These are phyloP conservation scores for Theileria equi DNA, from an alignment of 169 alveolate species.

Conservation along the genomic window DNA sequence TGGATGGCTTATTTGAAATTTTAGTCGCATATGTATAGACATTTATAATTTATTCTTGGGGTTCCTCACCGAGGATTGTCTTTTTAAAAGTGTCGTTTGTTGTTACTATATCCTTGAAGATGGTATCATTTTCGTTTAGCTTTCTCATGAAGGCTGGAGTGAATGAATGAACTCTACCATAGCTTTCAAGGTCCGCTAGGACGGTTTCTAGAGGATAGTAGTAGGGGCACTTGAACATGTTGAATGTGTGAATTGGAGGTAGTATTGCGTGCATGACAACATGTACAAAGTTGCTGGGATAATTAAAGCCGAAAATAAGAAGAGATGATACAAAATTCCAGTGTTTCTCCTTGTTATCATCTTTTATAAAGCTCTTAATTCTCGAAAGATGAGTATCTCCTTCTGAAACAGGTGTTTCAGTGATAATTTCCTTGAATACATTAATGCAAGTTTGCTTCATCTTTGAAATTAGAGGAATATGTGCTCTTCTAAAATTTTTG, in stretches of 20 bases:
- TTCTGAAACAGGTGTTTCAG: neutral
- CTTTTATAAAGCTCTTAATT: neutral
- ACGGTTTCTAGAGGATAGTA: constrained; percentile 64
- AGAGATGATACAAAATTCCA: constrained; percentile 3
- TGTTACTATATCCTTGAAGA: constrained; percentile 36
- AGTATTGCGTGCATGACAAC: constrained; percentile 64
- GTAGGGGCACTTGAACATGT: constrained; percentile 56
- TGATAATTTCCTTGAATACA: constrained; percentile 2
- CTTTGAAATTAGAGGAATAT: constrained; percentile 20
- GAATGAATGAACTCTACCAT: constrained; percentile 35
- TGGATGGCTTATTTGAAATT: too few species aligned
- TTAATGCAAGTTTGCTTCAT: constrained; percentile 24
- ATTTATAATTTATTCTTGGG: too few species aligned
- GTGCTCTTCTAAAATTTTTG: constrained; percentile 58
- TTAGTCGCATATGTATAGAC: too few species aligned
- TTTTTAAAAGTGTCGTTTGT: constrained; percentile 26
- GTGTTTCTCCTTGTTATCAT: neutral
- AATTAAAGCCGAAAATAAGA: constrained; percentile 51
- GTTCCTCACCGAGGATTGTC: too few species aligned
- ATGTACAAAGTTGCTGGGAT: constrained; percentile 55
- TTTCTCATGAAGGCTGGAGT: constrained; percentile 43
- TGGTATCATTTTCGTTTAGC: constrained; percentile 36
- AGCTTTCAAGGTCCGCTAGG: constrained; percentile 44
- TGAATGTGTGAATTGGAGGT: constrained; percentile 55
- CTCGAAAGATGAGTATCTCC: neutral